A percentile compares a stretch with the other conserved stretches of the same genome.
phyloP scores from a whole-genome alignment of 2,329 filamentous ascomycete species.

The Thermothelomyces thermophilus region DNA sequence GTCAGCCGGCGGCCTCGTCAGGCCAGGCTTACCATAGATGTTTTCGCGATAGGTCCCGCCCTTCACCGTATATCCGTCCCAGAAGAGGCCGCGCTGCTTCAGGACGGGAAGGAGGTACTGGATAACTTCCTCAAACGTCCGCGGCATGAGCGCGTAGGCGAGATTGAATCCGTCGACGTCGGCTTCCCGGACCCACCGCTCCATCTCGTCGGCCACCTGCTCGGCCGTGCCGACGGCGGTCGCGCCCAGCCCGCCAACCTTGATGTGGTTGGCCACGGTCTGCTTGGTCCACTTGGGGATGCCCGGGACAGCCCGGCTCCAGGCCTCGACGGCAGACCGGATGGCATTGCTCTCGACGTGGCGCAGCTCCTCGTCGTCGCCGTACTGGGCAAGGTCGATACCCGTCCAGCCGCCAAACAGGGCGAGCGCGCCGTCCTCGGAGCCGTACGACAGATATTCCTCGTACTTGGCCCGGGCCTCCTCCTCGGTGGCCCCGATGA shows the following conservation, averaged over 20 bases:
- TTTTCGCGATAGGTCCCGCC: constrained; percentile 2
- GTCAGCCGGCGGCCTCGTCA: neutral
- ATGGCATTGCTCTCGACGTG: constrained; percentile 4
- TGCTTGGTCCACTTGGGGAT: constrained; percentile 4
- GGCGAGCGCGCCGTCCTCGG: constrained; percentile 1
- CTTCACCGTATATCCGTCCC: neutral
- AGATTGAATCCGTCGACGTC: constrained; percentile 1
- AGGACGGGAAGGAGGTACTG: neutral
- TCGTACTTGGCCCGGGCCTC: neutral
- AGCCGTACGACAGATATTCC: neutral
- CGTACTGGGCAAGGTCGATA: neutral
- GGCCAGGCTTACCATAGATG: neutral
- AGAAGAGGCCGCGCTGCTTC: neutral
- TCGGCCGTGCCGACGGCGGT: neutral
- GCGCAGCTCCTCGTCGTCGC: constrained; percentile 3
- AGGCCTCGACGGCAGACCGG: neutral
- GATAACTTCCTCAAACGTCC: neutral
- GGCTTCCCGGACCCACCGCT: neutral
- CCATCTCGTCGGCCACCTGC: neutral
- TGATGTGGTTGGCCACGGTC: neutral
- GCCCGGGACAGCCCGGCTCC: neutral
- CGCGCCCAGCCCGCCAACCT: neutral
- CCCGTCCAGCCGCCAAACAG: constrained; percentile 7
- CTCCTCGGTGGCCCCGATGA: neutral
- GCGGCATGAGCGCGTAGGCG: neutral